Conservation (phyloP, 2,329 filamentous ascomycete genomes). For the Exophiala spinifera region DNA sequence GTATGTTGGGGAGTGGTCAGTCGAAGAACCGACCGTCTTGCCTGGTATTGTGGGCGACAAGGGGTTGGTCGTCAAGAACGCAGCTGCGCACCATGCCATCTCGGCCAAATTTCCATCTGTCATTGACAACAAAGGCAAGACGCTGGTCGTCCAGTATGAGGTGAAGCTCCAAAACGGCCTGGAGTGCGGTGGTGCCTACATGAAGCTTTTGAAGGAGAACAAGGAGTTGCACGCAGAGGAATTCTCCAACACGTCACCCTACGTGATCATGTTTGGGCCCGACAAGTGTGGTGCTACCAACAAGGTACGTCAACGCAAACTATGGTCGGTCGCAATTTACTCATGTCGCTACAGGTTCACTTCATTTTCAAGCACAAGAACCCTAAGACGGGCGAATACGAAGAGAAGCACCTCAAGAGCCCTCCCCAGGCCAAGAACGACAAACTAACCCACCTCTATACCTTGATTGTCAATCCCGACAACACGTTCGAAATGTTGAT, state of each 20-base stretch:
- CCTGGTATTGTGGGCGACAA: constrained; percentile 95
- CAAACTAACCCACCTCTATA: constrained; percentile 95
- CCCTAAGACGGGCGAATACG: constrained; percentile 98
- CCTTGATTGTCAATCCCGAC: constrained; percentile 91
- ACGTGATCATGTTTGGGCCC: constrained; percentile 99
- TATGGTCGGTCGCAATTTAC: background rate
- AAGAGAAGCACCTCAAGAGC: constrained; percentile 95
- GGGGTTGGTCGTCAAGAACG: constrained; percentile 96
- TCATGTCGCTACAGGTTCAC: constrained; percentile 51
- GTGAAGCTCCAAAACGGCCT: constrained; percentile 98
- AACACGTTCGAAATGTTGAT: constrained; percentile 92
- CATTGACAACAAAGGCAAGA: constrained; percentile 96
- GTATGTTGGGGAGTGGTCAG: constrained; percentile 93
- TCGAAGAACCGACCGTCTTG: constrained; percentile 86
- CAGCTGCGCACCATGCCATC: constrained; percentile 97
- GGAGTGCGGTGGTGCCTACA: constrained; percentile 96
- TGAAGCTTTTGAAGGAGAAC: constrained; percentile 98
- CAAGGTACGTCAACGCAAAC: constrained; percentile 63
- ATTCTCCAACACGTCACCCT: constrained; percentile 95
- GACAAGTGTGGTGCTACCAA: constrained; percentile 99
- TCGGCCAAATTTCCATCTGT: constrained; percentile 97
- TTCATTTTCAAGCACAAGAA: constrained; percentile 99
- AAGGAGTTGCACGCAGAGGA: constrained; percentile 95
- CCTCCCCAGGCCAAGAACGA: constrained; percentile 81
- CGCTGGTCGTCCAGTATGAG: constrained; percentile 96